phyloP scores from a whole-genome alignment of 2,329 filamentous ascomycete genomes.

The Trichoderma atrobrunneum region DNA sequence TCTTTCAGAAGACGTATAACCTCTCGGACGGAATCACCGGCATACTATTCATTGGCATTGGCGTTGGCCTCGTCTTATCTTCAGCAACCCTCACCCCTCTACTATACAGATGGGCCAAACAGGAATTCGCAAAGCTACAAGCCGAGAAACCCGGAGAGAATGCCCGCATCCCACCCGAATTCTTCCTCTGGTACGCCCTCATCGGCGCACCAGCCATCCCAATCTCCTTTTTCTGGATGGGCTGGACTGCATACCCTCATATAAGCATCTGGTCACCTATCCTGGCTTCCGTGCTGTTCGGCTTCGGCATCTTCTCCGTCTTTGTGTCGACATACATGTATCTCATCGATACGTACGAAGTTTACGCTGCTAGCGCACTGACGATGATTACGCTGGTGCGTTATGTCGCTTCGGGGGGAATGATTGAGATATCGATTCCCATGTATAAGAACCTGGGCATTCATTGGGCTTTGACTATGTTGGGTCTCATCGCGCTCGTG shows the following conservation, averaged over 20 bases:
- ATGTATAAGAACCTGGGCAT: conserved; percentile 40
- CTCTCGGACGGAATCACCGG: conserved; percentile 12
- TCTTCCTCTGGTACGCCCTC: conserved; percentile 13
- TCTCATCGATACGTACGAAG: conserved; percentile 6
- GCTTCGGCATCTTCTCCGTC: conserved; percentile 6
- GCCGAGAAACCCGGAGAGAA: background rate
- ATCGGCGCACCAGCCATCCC: conserved; percentile 12
- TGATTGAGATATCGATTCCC: conserved; percentile 38
- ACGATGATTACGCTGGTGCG: conserved; percentile 33
- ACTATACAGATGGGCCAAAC: background rate
- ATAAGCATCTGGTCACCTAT: conserved; percentile 13
- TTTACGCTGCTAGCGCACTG: conserved; percentile 23
- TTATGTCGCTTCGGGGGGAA: conserved; percentile 37
- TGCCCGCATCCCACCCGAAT: background rate
- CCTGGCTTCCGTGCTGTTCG: background rate
- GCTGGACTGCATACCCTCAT: conserved; percentile 4
- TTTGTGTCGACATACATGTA: conserved; percentile 12
- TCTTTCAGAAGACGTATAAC: conserved; percentile 1
- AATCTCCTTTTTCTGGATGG: conserved; percentile 17
- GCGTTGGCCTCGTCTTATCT: background rate
- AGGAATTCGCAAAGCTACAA: background rate
- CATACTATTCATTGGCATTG: background rate
- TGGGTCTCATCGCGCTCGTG: conserved; percentile 30
- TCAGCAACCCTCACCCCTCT: background rate
- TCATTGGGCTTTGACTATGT: conserved; percentile 41